phyloP scores from a whole-genome alignment of 768 basidiomycete genomes.

The Leccinum pellstonianum region DNA sequence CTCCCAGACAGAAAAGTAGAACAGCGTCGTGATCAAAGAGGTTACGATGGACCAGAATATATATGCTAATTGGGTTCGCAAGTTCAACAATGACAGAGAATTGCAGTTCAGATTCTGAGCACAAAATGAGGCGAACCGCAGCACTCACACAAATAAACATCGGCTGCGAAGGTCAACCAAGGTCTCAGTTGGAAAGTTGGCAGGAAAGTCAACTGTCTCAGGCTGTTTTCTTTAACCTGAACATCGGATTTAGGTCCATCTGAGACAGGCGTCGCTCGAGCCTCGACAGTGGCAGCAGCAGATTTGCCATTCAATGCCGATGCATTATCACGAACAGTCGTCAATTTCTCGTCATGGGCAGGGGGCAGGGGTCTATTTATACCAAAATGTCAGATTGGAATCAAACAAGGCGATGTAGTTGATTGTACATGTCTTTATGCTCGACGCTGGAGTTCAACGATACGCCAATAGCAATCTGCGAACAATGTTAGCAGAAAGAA shows the following conservation, averaged over 20 bases:
- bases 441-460: conserved; percentile 23
- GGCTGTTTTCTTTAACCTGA: background rate
- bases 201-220: background rate
- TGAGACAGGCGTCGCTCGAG: background rate
- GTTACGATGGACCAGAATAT: conserved; percentile 85
- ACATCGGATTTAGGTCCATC: background rate
- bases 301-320: conserved; percentile 5
- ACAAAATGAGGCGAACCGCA: background rate
- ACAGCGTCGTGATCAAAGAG: conserved; percentile 71
- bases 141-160: conserved; percentile 56
- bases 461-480: conserved; percentile 29
- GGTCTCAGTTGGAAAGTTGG: conserved; percentile 6
- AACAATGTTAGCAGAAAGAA: background rate
- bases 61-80: conserved; percentile 48
- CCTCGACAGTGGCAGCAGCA: background rate
- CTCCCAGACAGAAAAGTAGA: conserved; percentile 93
- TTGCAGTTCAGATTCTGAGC: conserved; percentile 8
- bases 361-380: conserved; percentile 21
- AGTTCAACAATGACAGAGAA: background rate
- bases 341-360: conserved; percentile 8
- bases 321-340: background rate
- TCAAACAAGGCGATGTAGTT: conserved; percentile 39
- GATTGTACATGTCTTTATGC: conserved; percentile 46
- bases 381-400: conserved; percentile 22
- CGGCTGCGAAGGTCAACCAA: conserved; percentile 38